Evolutionary conservation across 1,284 basidiomycete species (phyloP).

Genomic region (Malassezia psittaci): DNA sequence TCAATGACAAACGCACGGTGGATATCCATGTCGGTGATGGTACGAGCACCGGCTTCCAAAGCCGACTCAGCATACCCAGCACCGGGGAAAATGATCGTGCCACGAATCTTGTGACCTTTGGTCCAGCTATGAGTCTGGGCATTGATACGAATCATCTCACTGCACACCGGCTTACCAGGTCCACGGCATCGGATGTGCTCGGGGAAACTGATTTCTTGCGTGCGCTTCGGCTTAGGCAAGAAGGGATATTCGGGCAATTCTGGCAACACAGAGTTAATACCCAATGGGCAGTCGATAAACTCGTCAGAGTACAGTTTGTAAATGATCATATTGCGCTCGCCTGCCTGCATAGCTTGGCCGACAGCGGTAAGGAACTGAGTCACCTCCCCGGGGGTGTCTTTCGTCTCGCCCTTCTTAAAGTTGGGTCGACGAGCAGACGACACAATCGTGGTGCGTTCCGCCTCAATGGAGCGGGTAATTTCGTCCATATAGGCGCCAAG

Average conservation of each 20-base stretch:
- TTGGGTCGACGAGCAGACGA: constrained; percentile 15
- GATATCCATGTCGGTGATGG: constrained; percentile 16
- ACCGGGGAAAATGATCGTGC: constrained; percentile 20
- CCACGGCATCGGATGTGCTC: constrained; percentile 14
- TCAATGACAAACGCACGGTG: constrained; percentile 18
- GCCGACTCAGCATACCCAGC: constrained; percentile 17
- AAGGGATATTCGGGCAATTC: constrained; percentile 15
- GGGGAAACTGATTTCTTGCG: constrained; percentile 11
- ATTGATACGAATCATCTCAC: constrained; percentile 12
- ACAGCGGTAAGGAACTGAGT: constrained; percentile 16
- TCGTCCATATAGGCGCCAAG: constrained; percentile 21
- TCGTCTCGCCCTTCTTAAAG: constrained; percentile 19
- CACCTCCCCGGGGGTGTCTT: constrained; percentile 13
- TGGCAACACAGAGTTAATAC: constrained; percentile 14
- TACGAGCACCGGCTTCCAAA: constrained; percentile 17
- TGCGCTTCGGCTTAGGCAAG: constrained; percentile 12
- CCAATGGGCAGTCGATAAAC: constrained; percentile 14
- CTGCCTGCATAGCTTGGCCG: constrained; percentile 13
- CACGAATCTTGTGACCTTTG: constrained; percentile 22
- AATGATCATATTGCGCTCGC: constrained; percentile 12
- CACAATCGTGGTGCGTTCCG: constrained; percentile 17
- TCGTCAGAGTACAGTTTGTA: constrained; percentile 17
- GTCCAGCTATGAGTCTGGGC: constrained; percentile 20
- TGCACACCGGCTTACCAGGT: constrained; percentile 7
- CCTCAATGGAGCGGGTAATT: constrained; percentile 3